Evolutionary conservation across 371 early-diverging fungal species (phyloP).

Genomic region (Mucor mucedo): DNA sequence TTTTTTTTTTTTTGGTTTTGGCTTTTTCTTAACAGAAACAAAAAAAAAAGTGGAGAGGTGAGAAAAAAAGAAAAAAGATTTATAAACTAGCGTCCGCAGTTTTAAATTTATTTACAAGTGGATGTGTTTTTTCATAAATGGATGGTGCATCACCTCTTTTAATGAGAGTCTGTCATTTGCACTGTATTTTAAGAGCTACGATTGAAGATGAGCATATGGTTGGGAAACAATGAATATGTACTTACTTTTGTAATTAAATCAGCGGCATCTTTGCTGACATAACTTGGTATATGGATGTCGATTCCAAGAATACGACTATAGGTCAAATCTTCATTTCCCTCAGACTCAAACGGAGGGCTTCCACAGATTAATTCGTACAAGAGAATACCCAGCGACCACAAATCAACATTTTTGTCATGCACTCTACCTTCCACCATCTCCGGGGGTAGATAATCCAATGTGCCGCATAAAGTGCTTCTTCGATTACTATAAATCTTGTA

Average conservation of each 20-base stretch:
- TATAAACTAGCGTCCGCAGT: neutral
- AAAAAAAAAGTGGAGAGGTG: neutral
- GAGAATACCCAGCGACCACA: conserved; percentile 89
- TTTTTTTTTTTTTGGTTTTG: neutral
- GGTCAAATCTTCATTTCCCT: conserved; percentile 56
- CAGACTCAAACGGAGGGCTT: conserved; percentile 95
- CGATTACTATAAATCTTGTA: conserved; percentile 39
- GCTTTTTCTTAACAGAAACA: conserved; percentile 1
- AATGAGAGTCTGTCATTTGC: conserved; percentile 82
- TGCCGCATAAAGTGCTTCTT: conserved; percentile 95
- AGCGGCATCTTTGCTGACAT: conserved; percentile 83
- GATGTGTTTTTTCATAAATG: conserved; percentile 17
- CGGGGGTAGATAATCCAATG: conserved; percentile 97
- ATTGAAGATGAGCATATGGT: neutral
- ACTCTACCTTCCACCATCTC: conserved; percentile 83
- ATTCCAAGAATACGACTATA: conserved; percentile 86
- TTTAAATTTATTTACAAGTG: neutral
- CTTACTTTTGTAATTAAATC: conserved; percentile 86
- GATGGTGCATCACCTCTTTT: conserved; percentile 60
- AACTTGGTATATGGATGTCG: conserved; percentile 83
- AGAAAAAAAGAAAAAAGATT: conserved; percentile 13
- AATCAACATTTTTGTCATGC: conserved; percentile 81
- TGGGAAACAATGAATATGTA: neutral
- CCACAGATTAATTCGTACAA: conserved; percentile 97
- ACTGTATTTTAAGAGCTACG: conserved; percentile 76